Evolutionary conservation across 805 yeast genomes (phyloP), one percentile per base, ranked within the genome.

Genomic region (Ogataea allantospora): DNA sequence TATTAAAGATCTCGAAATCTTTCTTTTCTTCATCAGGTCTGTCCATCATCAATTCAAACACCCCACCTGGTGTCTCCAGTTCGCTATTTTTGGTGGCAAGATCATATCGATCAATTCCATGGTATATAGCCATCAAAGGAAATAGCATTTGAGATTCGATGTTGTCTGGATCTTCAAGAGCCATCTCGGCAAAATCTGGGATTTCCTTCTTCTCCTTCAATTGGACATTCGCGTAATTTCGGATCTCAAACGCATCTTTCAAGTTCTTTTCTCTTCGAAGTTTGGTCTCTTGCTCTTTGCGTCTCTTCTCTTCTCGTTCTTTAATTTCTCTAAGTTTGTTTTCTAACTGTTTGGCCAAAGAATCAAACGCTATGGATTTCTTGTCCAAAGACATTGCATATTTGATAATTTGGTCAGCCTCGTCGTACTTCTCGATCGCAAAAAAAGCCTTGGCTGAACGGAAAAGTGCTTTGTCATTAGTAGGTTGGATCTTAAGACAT

Each of bases 61-160:
- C 54, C 25, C 84, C 93, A 4, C 60, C 53, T 0, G 91, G 78
- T 0, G 91, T 73, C 1, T 81, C 69, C 24, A 80, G 62, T 60
- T 88, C 96, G 42, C 91, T 77, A 5, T 83, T 73, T 43, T 80
- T 81, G 2, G 80, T 84, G 26, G 91, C 67, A 50, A 81, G 80
- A 59, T 91, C 97, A 50, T 88, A 85, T 57, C 87, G 93, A 58
- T 83, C 83, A 4, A 77, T 77, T 2, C 88, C 75, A 15, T 98
- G 97, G 51, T 88, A 91, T 40, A 89, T 60, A 3, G 87, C 67
- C 67, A 83, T 68, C 0, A 89, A 83, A 0, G 97, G 96, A 49
- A 88, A 72, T n/a, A 83, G 71, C 31, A 91, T 64, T 53, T 85
- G 89, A 0, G 95, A 80, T 50, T 83, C 88, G 46, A 68, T 71